These are phyloP conservation scores for Aspergillus aculeatinus DNA, from an alignment of 2,329 filamentous ascomycete genomes.

Conservation along the genomic window DNA sequence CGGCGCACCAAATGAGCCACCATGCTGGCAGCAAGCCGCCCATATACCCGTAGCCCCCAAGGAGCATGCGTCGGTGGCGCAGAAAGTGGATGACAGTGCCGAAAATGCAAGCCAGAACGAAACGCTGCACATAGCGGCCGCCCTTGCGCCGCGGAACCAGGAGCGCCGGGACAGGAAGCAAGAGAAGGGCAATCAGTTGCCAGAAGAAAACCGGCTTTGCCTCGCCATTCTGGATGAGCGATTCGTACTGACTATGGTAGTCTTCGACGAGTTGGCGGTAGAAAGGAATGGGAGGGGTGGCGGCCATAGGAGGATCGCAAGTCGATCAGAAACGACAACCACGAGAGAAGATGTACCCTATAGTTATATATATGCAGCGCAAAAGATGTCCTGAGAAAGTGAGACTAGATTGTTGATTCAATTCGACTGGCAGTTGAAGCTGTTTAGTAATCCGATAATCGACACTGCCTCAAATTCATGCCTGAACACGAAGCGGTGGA, in stretches of 20 bases:
- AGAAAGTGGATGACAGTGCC: constrained; percentile 47
- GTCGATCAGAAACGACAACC: neutral
- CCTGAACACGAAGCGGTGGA: too few relatives aligned
- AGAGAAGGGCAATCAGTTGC: constrained; percentile 30
- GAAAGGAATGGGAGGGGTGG: constrained; percentile 21
- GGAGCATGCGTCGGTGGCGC: constrained; percentile 47
- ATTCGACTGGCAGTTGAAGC: neutral
- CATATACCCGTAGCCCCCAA: constrained; percentile 54
- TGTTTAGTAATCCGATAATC: too few relatives aligned
- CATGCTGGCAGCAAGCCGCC: constrained; percentile 56
- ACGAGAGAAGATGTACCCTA: neutral
- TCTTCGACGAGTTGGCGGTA: constrained; percentile 29
- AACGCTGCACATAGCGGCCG: constrained; percentile 41
- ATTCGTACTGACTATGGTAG: constrained; percentile 25
- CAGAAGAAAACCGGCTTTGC: constrained; percentile 39
- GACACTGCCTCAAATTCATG: too few relatives aligned
- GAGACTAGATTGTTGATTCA: neutral
- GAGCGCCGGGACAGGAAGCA: constrained; percentile 49
- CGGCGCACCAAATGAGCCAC: constrained; percentile 54
- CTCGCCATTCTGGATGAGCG: constrained; percentile 27
- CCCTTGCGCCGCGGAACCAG: constrained; percentile 49
- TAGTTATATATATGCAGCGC: neutral
- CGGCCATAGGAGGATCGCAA: constrained; percentile 24
- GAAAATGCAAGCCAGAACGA: constrained; percentile 47
- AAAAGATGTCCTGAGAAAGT: too few relatives aligned